phyloP scores from a whole-genome alignment of 1,284 basidiomycete species.

The Fistulina hepatica region DNA sequence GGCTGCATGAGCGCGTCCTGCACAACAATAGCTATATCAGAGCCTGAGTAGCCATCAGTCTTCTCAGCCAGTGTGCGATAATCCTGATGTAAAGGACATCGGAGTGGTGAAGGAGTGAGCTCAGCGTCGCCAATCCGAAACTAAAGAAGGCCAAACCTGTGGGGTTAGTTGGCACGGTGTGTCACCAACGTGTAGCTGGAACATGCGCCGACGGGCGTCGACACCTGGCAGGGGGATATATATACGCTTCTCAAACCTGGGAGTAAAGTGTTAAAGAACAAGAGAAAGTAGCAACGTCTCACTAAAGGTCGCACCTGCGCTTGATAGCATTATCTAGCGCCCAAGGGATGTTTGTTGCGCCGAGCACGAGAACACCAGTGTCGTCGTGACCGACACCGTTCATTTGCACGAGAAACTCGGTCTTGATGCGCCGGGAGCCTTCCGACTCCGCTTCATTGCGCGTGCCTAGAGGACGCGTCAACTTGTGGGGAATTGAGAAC shows the following conservation, averaged over 20 bases:
- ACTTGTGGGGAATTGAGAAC: too few relatives aligned
- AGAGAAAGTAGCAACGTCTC: neutral
- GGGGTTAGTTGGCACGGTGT: slow-evolving; percentile 80
- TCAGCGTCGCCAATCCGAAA: neutral
- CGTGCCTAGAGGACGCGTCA: too few relatives aligned
- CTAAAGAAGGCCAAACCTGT: slow-evolving; percentile 13
- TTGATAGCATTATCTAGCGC: slow-evolving; percentile 97
- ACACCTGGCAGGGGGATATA: slow-evolving; percentile 95
- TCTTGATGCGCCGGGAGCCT: slow-evolving; percentile 94
- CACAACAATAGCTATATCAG: slow-evolving; percentile 92
- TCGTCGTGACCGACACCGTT: slow-evolving; percentile 98
- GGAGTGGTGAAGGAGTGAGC: too few relatives aligned
- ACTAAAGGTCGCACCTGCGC: slow-evolving; percentile 48
- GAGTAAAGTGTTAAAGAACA: neutral
- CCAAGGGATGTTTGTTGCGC: slow-evolving; percentile 98
- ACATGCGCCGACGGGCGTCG: slow-evolving; percentile 92
- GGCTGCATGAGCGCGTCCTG: slow-evolving; percentile 99
- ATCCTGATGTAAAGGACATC: neutral
- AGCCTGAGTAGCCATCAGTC: slow-evolving; percentile 93
- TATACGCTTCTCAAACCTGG: slow-evolving; percentile 92
- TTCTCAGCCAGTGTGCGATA: slow-evolving; percentile 74
- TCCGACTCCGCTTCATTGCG: slow-evolving; percentile 74
- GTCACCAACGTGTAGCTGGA: slow-evolving; percentile 89
- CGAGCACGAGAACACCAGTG: slow-evolving; percentile 95
- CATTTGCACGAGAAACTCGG: slow-evolving; percentile 97